These are phyloP conservation scores for Begonia loranthoides DNA, from an alignment of 306 rosid genomes.

Conservation along the genomic window DNA sequence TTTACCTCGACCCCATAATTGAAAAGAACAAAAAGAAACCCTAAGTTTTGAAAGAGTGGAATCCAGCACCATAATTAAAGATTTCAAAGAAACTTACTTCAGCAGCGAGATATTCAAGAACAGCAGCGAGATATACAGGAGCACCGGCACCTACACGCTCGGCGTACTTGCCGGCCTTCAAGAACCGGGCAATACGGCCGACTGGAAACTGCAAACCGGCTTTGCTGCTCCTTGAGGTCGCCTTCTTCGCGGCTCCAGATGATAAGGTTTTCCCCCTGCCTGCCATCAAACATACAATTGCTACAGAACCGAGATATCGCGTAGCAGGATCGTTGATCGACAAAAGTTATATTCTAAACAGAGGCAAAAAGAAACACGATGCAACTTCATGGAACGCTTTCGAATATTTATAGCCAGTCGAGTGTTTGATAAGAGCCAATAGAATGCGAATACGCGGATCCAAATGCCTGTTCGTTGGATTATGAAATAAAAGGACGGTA, in stretches of 20 bases:
- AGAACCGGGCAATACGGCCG: constrained; percentile 80
- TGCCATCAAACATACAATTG: constrained; percentile 22
- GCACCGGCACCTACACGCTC: constrained; percentile 93
- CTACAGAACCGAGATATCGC: no score
- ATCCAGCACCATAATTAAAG: neutral
- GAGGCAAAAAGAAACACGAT: no score
- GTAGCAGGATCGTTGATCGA: no score
- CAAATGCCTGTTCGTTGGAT: no score
- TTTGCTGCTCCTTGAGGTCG: constrained; percentile 71
- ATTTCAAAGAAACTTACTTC: constrained; percentile 28
- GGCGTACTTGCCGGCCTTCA: constrained; percentile 86
- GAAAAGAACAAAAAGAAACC: constrained; percentile 13
- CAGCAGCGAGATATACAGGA: constrained; percentile 88
- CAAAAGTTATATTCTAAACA: no score
- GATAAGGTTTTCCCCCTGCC: constrained; percentile 76
- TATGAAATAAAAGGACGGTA: no score
- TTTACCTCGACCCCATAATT: no score
- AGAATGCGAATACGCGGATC: no score
- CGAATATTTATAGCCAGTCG: no score
- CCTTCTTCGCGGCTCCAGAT: constrained; percentile 66
- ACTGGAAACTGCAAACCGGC: constrained; percentile 91
- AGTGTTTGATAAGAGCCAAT: no score
- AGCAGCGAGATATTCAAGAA: constrained; percentile 82
- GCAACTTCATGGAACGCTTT: no score
- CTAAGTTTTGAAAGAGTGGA: constrained; percentile 11